Percentiles rank a stretch among this genome's conserved stretches.
Conservation (phyloP, 768 basidiomycete genomes). For the Mycena latifolia region DNA sequence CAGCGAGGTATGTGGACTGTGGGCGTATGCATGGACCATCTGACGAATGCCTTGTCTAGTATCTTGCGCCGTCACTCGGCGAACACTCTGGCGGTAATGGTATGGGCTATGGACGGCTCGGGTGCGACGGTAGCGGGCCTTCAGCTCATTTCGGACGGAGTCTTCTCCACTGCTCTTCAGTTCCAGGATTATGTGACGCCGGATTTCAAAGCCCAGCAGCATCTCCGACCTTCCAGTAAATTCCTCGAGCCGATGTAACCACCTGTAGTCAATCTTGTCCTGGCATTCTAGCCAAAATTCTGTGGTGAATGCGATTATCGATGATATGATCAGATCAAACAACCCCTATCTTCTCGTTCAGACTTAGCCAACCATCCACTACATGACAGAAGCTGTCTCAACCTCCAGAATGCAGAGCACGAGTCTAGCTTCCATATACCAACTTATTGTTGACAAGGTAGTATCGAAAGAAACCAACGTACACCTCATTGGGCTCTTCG, state of each 20-base stretch:
- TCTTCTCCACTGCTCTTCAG: constrained; percentile 53
- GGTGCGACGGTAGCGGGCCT: constrained; percentile 59
- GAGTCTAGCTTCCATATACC: too few species aligned
- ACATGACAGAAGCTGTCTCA: too few species aligned
- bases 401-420: too few species aligned
- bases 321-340: too few species aligned
- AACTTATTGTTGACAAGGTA: too few species aligned
- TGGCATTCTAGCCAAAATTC: too few species aligned
- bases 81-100: constrained; percentile 61
- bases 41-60: constrained; percentile 37
- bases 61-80: constrained; percentile 55
- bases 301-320: too few species aligned
- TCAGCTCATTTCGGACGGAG: constrained; percentile 58
- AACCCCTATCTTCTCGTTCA: too few species aligned
- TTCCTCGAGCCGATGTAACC: constrained; percentile 49
- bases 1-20: constrained; percentile 53
- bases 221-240: constrained; percentile 44
- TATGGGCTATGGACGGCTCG: constrained; percentile 60
- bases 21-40: background rate
- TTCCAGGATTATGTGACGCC: constrained; percentile 57
- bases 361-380: too few species aligned
- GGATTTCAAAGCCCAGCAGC: constrained; percentile 53
- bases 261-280: too few species aligned
- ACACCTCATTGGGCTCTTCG: too few species aligned
- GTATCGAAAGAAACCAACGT: too few species aligned